Conservation (phyloP, 1,139 yeast genomes). For the Geotrichum aggregatum region DNA sequence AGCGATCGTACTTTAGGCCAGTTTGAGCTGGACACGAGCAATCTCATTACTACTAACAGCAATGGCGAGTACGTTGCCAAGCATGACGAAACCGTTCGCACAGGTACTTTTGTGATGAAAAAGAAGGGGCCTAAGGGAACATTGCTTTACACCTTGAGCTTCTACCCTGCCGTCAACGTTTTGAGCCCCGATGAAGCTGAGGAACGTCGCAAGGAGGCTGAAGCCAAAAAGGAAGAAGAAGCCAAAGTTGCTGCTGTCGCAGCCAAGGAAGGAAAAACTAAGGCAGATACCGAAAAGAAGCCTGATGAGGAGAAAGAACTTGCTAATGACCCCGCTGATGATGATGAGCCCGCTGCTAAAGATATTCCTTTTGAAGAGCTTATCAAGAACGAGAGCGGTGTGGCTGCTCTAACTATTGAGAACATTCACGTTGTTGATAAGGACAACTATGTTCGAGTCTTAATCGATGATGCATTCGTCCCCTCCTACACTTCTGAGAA, state of each 20-base stretch:
- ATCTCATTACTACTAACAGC: slow-evolving; percentile 64
- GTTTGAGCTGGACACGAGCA: slow-evolving; percentile 63
- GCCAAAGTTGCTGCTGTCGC: slow-evolving; percentile 33
- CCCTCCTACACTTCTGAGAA: slow-evolving; percentile 55
- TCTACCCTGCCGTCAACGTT: slow-evolving; percentile 77
- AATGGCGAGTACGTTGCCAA: slow-evolving; percentile 62
- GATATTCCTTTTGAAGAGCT: slow-evolving; percentile 63
- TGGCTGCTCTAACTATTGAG: slow-evolving; percentile 61
- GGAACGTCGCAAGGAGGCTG: slow-evolving; percentile 37
- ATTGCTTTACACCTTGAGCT: slow-evolving; percentile 66
- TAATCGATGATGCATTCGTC: slow-evolving; percentile 69
- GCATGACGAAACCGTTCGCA: slow-evolving; percentile 53
- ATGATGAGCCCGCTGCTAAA: slow-evolving; percentile 44
- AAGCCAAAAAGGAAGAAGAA: slow-evolving; percentile 36
- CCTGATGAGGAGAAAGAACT: slow-evolving; percentile 18
- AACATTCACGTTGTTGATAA: slow-evolving; percentile 51
- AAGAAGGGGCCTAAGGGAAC: slow-evolving; percentile 77
- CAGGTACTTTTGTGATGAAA: slow-evolving; percentile 59
- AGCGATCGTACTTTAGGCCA: slow-evolving; percentile 85
- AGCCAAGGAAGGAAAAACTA: slow-evolving; percentile 32
- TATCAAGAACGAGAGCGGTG: slow-evolving; percentile 64
- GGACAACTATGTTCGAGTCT: slow-evolving; percentile 62
- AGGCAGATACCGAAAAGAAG: slow-evolving; percentile 24
- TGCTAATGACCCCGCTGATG: slow-evolving; percentile 22
- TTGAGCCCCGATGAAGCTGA: slow-evolving; percentile 67